phyloP scores from a whole-genome alignment of 1,284 basidiomycete genomes.

The Ganoderma multipileum region DNA sequence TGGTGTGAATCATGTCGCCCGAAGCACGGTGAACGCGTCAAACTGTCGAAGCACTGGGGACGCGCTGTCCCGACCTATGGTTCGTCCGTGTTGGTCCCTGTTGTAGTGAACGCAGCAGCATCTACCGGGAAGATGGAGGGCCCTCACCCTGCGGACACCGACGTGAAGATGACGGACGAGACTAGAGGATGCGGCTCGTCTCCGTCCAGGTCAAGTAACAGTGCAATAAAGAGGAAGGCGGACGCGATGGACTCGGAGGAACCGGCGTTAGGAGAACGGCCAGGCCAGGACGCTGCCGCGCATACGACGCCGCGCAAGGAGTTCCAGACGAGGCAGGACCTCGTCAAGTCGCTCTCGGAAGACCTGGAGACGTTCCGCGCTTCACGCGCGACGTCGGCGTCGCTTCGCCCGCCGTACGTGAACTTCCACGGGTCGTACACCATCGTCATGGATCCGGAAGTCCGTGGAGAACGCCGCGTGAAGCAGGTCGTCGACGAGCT shows the following conservation, averaged over 20 bases:
- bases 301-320: not conserved
- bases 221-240: slow-evolving; percentile 16
- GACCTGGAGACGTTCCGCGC: not conserved
- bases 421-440: slow-evolving; percentile 31
- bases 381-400: not conserved
- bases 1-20: slow-evolving; percentile 13
- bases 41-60: not conserved
- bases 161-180: slow-evolving; percentile 9
- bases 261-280: not conserved
- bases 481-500: slow-evolving; percentile 24
- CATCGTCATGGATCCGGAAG: slow-evolving; percentile 33
- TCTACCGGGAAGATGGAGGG: not conserved
- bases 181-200: not conserved
- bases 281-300: not conserved
- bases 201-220: not conserved
- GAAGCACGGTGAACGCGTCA: not conserved
- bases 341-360: slow-evolving; percentile 16
- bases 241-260: not conserved
- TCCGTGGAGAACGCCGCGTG: slow-evolving; percentile 18
- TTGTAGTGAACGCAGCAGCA: not conserved
- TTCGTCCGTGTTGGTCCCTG: not conserved
- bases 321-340: slow-evolving; percentile 16
- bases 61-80: not conserved
- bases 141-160: not conserved
- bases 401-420: slow-evolving; percentile 10